Evolutionary conservation across 768 basidiomycete species (phyloP).

Genomic region (Leccinum barrowsii): DNA sequence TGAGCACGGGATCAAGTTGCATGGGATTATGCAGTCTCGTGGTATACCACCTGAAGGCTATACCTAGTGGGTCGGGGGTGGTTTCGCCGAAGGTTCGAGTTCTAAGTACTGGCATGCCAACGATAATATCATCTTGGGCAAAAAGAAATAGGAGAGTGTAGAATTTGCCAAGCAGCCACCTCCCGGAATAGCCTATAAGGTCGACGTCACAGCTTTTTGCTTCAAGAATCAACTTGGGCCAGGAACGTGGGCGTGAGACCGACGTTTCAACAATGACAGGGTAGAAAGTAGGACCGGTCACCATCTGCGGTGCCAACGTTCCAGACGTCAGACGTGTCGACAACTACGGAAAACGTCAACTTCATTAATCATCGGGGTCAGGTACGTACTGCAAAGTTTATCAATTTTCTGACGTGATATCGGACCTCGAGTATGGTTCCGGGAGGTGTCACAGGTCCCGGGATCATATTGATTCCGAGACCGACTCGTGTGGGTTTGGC

Average conservation of each 20-base stretch:
- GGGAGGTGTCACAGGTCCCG: background rate
- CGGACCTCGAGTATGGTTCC: background rate
- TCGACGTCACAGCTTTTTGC: background rate
- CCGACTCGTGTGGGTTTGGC: background rate
- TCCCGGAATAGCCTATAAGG: background rate
- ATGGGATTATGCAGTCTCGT: background rate
- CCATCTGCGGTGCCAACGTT: background rate
- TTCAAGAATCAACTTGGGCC: background rate
- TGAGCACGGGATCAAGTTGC: background rate
- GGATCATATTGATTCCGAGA: background rate
- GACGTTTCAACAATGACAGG: background rate
- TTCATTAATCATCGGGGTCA: background rate
- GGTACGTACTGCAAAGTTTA: background rate
- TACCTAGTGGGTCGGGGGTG: background rate
- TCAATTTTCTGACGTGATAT: too few species aligned
- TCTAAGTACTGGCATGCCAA: background rate
- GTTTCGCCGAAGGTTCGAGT: background rate
- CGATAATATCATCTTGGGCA: background rate
- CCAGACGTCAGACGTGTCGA: background rate
- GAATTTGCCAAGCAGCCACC: background rate
- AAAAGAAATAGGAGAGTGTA: background rate
- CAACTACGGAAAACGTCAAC: background rate
- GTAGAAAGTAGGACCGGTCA: background rate
- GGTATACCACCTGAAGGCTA: background rate
- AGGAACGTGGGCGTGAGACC: background rate